Evolutionary conservation across 2,329 filamentous ascomycete genomes (phyloP), one percentile per base, ranked within the genome.

Genomic region (Aspergillus pseudoviridinutans): DNA sequence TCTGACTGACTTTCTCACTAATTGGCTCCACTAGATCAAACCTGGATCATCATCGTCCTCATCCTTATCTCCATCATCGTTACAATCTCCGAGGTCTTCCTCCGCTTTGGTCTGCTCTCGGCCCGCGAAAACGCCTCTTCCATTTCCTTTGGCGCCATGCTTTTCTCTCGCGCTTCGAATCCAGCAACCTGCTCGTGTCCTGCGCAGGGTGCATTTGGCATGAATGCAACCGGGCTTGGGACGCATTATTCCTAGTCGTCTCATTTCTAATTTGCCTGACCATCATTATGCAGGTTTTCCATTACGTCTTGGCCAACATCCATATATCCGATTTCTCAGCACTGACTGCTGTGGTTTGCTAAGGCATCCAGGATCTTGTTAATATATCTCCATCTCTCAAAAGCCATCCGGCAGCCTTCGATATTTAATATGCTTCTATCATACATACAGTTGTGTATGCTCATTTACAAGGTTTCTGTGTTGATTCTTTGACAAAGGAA

Each of bases 31-130:
- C 47, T 50, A 80, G 78, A 84, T 64, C 96, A 97, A 71, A 99
- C 94, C 1, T 97, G 93, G 93, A 97, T 99, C 74, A 89, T 97
- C 74, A 99, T 99, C 68, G 82, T 96, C 49, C 84, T 99, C 49
- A 99, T 99, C 70, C 76, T 95, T 50, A 80, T 97, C 64, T 93
- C 89, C 70, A 97, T 99, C 68, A 80, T 92, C 53, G 91, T 99
- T 54, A 97, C 94, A 1, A 89, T 91, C 52, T 87, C 89, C 3
- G 94, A 99, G 76, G 93, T 97, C 8, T 85, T 89, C 55, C 79
- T 99, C 52, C 84, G 94, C 6, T 97, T 97, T 70, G 87, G 82
- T 28, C 89, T 96, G 54, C 77, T 96, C 53, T 71, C 74, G 20
- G 61, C 71, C 24, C 66, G 68, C 44, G 42, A 46, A 24, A 64